Evolutionary conservation across 1,284 basidiomycete species (phyloP), one percentile per base, ranked within the genome.

Genomic region (Anthracocystis setariae): DNA sequence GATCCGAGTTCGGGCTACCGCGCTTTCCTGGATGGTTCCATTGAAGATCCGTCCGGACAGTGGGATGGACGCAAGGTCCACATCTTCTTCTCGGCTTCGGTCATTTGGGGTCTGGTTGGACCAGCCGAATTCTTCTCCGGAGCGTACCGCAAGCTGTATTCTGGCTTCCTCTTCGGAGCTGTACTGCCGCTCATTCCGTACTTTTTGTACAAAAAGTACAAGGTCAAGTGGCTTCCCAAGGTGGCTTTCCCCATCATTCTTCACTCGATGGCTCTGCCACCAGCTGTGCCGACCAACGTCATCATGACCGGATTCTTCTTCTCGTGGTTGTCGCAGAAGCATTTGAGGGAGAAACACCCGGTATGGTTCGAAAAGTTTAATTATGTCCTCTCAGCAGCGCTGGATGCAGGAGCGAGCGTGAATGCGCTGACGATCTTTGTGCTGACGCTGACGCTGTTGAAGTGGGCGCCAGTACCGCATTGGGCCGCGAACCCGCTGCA

Each of bases 231-330:
- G 65, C 62, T 76, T 44, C 58, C 56, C 39, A 64, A 84, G 72
- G 80, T 85, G 7, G 85, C 85, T n/a, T 85, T 86, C 37, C 85
- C 86, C 5, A 85, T 87, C 67, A 82, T 86, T 29, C 83, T 85
- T 48, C 83, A 83, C 46, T 86, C 85, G 3, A 85, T 85, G 0
- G 84, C 83, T 4, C 49, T 72, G 5, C 66, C 71, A 15, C 74
- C 77, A 0, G 72, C 74, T 4, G 83, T 83, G 23, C 86, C 86
- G 1, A 84, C 85, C 13, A 86, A 86, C 71, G 74, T 86, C 74
- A 86, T 86, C 63, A 77, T 86, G 38, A 83, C 82, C 2, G 84
- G 84, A 13, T 80, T 84, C 39, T 74, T 84, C 17, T 82, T 82
- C 9, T 84, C 85, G 3, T 82, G 83, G 60, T 13, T 74, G 66